A percentile compares a stretch with the other conserved stretches of the same genome.
Evolutionary conservation across 1,284 basidiomycete genomes (phyloP).

Genomic region (Boletellus deceptivus): DNA sequence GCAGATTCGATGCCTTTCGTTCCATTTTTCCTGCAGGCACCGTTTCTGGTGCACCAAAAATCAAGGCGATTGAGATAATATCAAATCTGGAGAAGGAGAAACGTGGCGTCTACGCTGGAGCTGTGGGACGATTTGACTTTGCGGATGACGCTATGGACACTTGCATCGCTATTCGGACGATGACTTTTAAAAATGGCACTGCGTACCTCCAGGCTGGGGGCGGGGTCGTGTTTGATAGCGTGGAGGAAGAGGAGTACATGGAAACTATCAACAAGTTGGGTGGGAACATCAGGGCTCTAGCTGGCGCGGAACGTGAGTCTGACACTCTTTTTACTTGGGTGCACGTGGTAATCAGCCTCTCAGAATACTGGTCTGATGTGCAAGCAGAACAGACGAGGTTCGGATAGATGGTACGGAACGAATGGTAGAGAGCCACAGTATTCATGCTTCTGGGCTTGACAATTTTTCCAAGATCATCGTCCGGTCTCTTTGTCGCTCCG

Average conservation of each 20-base stretch:
- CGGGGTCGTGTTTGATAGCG: constrained; percentile 96
- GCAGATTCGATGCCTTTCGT: constrained; percentile 95
- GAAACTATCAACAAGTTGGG: constrained; percentile 96
- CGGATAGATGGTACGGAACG: constrained; percentile 25
- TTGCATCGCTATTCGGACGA: constrained; percentile 98
- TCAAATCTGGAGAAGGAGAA: constrained; percentile 86
- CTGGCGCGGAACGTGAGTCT: constrained; percentile 84
- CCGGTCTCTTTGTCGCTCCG: constrained; percentile 26
- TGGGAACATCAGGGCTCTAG: constrained; percentile 84
- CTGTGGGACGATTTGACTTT: constrained; percentile 97
- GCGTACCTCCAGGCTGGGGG: constrained; percentile 97
- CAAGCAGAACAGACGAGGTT: constrained; percentile 46
- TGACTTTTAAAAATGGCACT: constrained; percentile 93
- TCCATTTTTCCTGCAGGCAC: constrained; percentile 99
- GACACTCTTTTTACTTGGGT: constrained; percentile 4
- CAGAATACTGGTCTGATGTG: constrained; percentile 68
- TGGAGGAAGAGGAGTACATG: constrained; percentile 95
- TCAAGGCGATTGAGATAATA: constrained; percentile 96
- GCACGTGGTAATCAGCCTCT: constrained; percentile 13
- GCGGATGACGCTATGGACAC: constrained; percentile 95
- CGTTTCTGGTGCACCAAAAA: constrained; percentile 98
- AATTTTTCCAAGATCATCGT: constrained; percentile 29
- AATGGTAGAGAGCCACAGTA: constrained; percentile 16
- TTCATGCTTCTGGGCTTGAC: constrained; percentile 24
- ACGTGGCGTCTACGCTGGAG: constrained; percentile 95